Percentiles rank a stretch among this genome's conserved stretches.
These are phyloP conservation scores for Rhizoctonia solani DNA, from an alignment of 1,284 basidiomycete genomes.

Conservation along the genomic window DNA sequence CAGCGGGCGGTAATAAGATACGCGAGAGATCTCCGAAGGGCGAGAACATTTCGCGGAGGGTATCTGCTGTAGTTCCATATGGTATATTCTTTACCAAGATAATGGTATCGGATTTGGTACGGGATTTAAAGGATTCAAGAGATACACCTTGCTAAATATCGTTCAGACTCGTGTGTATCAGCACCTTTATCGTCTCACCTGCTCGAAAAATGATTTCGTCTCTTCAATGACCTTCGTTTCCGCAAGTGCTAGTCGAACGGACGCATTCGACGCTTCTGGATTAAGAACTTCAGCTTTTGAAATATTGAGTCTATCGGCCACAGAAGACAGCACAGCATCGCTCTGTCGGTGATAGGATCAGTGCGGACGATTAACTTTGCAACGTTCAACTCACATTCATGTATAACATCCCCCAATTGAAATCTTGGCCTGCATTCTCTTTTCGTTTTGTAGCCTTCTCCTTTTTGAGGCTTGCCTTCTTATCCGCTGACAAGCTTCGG, in stretches of 20 bases:
- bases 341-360: slow-evolving; percentile 57
- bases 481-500: slow-evolving; percentile 45
- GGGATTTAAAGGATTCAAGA: slow-evolving; percentile 51
- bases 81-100: slow-evolving; percentile 98
- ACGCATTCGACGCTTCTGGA: slow-evolving; percentile 63
- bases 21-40: slow-evolving; percentile 75
- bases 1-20: slow-evolving; percentile 87
- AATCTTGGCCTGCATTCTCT: slow-evolving; percentile 75
- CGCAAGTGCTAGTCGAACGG: slow-evolving; percentile 93
- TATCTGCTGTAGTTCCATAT: slow-evolving; percentile 78
- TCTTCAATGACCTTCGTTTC: slow-evolving; percentile 97
- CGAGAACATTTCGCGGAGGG: slow-evolving; percentile 79
- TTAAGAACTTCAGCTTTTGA: slow-evolving; percentile 87
- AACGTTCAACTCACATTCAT: slow-evolving; percentile 83
- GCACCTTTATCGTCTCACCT: slow-evolving; percentile 51
- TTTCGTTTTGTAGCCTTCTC: slow-evolving; percentile 75
- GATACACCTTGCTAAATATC: slow-evolving; percentile 50
- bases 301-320: slow-evolving; percentile 80
- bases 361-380: slow-evolving; percentile 37
- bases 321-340: slow-evolving; percentile 83
- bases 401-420: slow-evolving; percentile 96
- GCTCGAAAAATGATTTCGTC: slow-evolving; percentile 86
- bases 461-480: slow-evolving; percentile 65
- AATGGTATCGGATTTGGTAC: slow-evolving; percentile 69
- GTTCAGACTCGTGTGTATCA: slow-evolving; percentile 1